Base-by-base conservation (phyloP, 495 filamentous ascomycete genomes). In the Aspergillus saccharolyticus region DNA sequence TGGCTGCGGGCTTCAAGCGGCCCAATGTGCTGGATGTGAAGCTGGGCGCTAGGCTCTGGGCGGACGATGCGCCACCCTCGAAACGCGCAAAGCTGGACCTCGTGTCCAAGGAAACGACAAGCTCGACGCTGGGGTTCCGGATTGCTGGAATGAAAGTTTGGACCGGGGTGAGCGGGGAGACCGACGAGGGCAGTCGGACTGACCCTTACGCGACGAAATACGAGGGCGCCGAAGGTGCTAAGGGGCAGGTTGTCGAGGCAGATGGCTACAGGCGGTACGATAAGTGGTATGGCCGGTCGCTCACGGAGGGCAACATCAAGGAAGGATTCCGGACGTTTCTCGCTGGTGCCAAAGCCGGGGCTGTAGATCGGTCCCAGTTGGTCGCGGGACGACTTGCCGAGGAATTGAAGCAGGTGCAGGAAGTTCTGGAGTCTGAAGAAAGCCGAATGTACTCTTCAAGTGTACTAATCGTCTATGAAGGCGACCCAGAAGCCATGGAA, bases 11-110 rank as follows among this genome's bases (percentile, higher is more conserved):
- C 19, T 97, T 90, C 76, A 83, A 80, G 53, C 82, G 85, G 56
- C 89, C 95, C 15, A 97, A 97, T 64, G 90, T 97, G n/a, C 73
- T 98, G 56, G 94, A 98, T 65, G 81, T 96, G 58, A 98, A 98
- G 69, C 83, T 98, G 33, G 94, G 94, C 21, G 81, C 84, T 24
- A 82, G 87, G 52, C 73, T 98, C 19, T 97, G 91, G 89, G 92
- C 89, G 6, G 86, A 93, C 51, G 84, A 88, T 69, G 90, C 94
- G 44, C 82, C 83, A 18, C 70, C 76, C 42, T 83, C 88, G 50
- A 98, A 98, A 76, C 82, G 86, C 25, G 77, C 75, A 24, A 83
- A 89, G 52, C 83, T 98, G 44, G 90, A 97, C 68, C 83, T 87
- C 51, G 86, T 96, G 33, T 82, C 83, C 16, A 79, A 82, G 52